Base-by-base conservation (phyloP, 1,284 basidiomycete genomes). In the Volvariella surrecta region DNA sequence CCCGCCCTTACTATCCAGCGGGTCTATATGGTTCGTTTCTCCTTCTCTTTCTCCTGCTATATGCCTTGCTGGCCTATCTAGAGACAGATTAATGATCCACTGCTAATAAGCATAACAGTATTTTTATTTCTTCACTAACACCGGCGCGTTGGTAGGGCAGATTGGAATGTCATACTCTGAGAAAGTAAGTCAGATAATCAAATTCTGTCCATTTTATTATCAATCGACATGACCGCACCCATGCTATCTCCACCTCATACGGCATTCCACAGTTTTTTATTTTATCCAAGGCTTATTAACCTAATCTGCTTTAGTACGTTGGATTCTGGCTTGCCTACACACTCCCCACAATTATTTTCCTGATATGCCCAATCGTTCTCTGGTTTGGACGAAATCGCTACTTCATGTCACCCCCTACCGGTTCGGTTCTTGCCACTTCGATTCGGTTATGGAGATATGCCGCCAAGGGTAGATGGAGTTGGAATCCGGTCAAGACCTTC, bases 101-200 rank as follows among this genome's bases (percentile, higher is more conserved):
- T n/a, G 8, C 20, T 19, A n/a, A 32, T 4, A 13, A 15, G 4
- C 10, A 15, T 15, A 41, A n/a, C 9, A 82, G 79, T 85, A 83
- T 55, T 88, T 85, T 58, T 88, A 88, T 57, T 65, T 86, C 46
- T 82, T 86, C 60, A 84, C 85, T 58, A 90, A 90, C 58, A 61
- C 88, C 45, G 87, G 89, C 3, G 76, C 87, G 0, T 66, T 89
- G 37, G 54, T 81, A 20, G 82, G 84, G 15, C 80, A 82, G 55
- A 76, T 87, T 43, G 55, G 63, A 9, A 86, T 87, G 79, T 73
- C 79, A 0, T 86, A 81, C 56, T 70, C 82, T 1, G 83, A 87
- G 58, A 85, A 83, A 69, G 79, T 75, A 47, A 15, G 50, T 45
- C n/a, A n/a, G n/a, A n/a, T n/a, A n/a, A n/a, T n/a, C n/a, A n/a